These are phyloP conservation scores for Cercospora citrullina DNA, from an alignment of 2,329 filamentous ascomycete species.

Conservation along the genomic window DNA sequence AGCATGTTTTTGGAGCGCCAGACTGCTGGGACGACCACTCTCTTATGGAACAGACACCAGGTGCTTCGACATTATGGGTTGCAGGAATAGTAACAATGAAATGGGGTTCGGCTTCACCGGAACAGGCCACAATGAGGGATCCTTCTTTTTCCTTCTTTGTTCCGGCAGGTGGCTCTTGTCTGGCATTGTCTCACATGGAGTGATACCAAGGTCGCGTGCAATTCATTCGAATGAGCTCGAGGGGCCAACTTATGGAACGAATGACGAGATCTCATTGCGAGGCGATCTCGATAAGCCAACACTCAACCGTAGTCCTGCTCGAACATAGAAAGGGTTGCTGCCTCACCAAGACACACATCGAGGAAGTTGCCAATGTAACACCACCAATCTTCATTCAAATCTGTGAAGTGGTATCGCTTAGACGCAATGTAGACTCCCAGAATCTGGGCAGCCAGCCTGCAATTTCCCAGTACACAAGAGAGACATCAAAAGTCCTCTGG, in stretches of 20 bases:
- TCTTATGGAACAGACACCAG: background rate
- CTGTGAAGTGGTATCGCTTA: background rate
- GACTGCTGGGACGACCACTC: background rate
- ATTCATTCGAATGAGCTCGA: too few relatives aligned
- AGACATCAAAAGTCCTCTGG: background rate
- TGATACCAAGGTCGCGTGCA: background rate
- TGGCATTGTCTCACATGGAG: background rate
- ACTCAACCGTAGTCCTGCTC: background rate
- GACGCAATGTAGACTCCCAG: conserved; percentile 16
- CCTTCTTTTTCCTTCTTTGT: background rate
- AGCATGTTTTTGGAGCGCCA: background rate
- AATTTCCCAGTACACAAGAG: conserved; percentile 17
- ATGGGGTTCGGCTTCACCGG: background rate
- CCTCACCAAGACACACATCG: background rate
- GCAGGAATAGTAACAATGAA: background rate
- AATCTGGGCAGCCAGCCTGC: conserved; percentile 14
- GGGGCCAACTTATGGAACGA: too few relatives aligned
- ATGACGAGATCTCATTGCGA: too few relatives aligned
- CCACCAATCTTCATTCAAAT: background rate
- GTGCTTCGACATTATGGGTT: background rate
- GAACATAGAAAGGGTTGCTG: background rate
- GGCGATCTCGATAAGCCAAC: too few relatives aligned
- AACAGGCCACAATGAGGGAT: background rate
- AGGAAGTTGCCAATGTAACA: background rate
- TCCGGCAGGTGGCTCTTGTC: background rate